These are phyloP conservation scores for Geranomyces variabilis DNA, from an alignment of 192 early-diverging fungal species.

Conservation along the genomic window DNA sequence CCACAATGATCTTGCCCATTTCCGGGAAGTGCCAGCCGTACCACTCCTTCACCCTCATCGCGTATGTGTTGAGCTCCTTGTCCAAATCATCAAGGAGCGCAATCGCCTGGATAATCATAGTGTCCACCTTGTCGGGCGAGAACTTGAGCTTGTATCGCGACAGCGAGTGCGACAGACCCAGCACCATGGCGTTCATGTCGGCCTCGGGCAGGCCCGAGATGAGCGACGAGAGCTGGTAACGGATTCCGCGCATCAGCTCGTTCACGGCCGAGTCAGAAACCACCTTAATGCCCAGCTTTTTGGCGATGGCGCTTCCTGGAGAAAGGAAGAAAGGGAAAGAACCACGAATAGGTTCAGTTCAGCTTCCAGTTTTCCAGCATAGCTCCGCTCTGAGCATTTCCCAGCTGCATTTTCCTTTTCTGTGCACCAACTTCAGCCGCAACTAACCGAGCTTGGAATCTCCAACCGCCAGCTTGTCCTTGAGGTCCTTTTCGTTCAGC, in stretches of 20 bases:
- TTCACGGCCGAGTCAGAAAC: conserved; percentile 79
- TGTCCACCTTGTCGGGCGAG: conserved; percentile 99
- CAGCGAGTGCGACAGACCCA: conserved; percentile 98
- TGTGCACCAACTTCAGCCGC: no score
- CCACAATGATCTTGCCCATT: conserved; percentile 93
- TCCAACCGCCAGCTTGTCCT: conserved; percentile 88
- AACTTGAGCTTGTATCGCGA: conserved; percentile 99
- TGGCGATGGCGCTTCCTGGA: conserved; percentile 65
- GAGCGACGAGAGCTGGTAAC: conserved; percentile 87
- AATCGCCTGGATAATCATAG: conserved; percentile 99
- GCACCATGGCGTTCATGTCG: conserved; percentile 94
- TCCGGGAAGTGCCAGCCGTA: conserved; percentile 99
- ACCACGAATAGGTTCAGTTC: background rate
- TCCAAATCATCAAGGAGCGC: conserved; percentile 95
- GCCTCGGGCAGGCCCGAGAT: conserved; percentile 82
- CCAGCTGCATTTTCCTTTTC: background rate
- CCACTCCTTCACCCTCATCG: conserved; percentile 99
- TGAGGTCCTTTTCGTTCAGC: conserved; percentile 84
- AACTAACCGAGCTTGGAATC: conserved; percentile 89
- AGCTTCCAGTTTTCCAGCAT: background rate
- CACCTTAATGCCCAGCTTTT: conserved; percentile 85
- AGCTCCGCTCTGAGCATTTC: background rate
- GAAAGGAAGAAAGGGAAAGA: no score
- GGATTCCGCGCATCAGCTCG: conserved; percentile 96
- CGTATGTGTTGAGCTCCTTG: conserved; percentile 98